Percentiles rank a stretch among this genome's conserved stretches.
These are phyloP conservation scores for Paralagenidium karlingii DNA, from an alignment of 352 stramenopile genomes.

Conservation along the genomic window DNA sequence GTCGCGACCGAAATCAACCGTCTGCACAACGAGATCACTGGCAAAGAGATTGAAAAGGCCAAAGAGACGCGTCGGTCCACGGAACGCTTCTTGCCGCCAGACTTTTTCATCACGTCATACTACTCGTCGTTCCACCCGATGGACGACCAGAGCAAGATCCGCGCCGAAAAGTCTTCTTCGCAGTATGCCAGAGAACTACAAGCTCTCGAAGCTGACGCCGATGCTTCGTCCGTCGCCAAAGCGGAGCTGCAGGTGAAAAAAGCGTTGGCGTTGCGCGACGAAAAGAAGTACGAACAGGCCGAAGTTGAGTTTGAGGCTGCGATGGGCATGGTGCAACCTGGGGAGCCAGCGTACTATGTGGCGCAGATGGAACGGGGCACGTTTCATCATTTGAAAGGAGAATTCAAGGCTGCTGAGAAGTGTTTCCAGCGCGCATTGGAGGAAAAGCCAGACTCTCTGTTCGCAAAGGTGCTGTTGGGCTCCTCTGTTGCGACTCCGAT, in stretches of 20 bases:
- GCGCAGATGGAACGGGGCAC: conserved; percentile 68
- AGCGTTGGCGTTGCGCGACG: conserved; percentile 43
- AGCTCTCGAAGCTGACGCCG: conserved; percentile 11
- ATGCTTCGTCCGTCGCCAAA: conserved; percentile 18
- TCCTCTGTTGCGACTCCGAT: no score
- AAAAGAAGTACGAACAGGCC: conserved; percentile 53
- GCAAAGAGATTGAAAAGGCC: conserved; percentile 43
- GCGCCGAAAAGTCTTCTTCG: conserved; percentile 31
- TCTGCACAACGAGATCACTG: conserved; percentile 60
- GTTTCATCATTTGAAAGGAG: conserved; percentile 59
- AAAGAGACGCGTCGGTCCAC: conserved; percentile 47
- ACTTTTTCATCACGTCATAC: conserved; percentile 80
- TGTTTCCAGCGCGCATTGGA: conserved; percentile 56
- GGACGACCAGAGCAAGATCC: conserved; percentile 62
- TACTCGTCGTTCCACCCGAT: conserved; percentile 76
- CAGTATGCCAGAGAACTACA: conserved; percentile 45
- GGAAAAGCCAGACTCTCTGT: conserved; percentile 58
- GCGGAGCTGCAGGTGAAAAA: conserved; percentile 45
- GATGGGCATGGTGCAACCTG: conserved; percentile 24
- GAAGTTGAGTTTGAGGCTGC: conserved; percentile 44
- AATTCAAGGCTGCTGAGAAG: conserved; percentile 47
- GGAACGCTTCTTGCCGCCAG: conserved; percentile 47
- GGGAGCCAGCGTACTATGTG: conserved; percentile 51
- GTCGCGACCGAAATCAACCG: conserved; percentile 59
- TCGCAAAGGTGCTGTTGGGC: conserved; percentile 27